Evolutionary conservation across 1,139 yeast genomes (phyloP).

Genomic region (Candida tetrigidarum): DNA sequence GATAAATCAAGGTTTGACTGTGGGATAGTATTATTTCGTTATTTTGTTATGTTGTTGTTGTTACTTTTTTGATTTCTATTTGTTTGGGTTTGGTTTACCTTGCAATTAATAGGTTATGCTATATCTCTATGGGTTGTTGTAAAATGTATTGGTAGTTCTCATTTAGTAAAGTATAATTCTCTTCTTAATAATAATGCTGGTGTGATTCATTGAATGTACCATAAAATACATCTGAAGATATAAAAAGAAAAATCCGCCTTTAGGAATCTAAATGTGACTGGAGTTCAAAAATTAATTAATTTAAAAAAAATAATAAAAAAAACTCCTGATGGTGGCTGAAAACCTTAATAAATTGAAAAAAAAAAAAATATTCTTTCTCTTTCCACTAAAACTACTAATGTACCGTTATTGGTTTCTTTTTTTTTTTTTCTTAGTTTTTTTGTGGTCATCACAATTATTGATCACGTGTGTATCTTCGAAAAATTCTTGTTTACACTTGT

Average conservation of each 20-base stretch:
- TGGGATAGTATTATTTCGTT: too few species aligned
- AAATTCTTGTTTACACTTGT: too few species aligned
- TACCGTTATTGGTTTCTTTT: background rate
- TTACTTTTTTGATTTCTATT: background rate
- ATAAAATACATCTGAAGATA: conserved; percentile 4
- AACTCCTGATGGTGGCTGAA: background rate
- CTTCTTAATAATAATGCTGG: background rate
- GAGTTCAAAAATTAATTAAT: too few species aligned
- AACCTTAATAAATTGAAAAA: too few species aligned
- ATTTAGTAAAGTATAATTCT: conserved; percentile 1
- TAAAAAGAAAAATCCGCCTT: background rate
- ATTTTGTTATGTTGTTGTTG: background rate
- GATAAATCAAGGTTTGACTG: conserved; percentile 98
- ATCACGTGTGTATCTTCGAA: background rate
- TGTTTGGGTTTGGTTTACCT: too few species aligned
- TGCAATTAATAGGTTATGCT: conserved; percentile 1
- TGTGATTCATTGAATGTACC: conserved; percentile 5
- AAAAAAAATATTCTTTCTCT: background rate
- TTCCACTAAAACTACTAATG: background rate
- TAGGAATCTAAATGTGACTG: too few species aligned
- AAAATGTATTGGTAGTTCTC: background rate
- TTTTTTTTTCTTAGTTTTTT: background rate
- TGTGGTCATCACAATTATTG: background rate
- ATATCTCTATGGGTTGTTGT: background rate
- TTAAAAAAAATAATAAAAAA: background rate